Conservation (phyloP, 768 basidiomycete species). For the Flagelloscypha sp. region DNA sequence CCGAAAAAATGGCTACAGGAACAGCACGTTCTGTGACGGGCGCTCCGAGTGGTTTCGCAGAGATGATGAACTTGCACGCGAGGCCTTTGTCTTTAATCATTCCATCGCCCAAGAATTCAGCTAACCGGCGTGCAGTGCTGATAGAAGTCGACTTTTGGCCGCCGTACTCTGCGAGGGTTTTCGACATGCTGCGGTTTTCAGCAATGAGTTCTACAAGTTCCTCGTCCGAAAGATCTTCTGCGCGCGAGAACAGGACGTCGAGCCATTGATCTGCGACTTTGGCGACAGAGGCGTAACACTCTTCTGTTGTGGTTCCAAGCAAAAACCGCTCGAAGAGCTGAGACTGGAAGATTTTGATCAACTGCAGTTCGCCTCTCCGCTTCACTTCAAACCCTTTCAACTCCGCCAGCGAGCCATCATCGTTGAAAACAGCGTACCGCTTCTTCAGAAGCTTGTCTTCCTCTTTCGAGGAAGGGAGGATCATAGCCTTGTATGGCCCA, state of each 20-base stretch:
- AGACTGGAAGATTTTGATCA: slow-evolving; percentile 99
- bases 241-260: slow-evolving; percentile 85
- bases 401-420: slow-evolving; percentile 95
- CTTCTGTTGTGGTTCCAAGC: slow-evolving; percentile 85
- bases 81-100: slow-evolving; percentile 99
- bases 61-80: slow-evolving; percentile 98
- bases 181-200: slow-evolving; percentile 97
- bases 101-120: slow-evolving; percentile 93
- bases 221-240: slow-evolving; percentile 77
- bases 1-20: slow-evolving; percentile 95
- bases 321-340: slow-evolving; percentile 98
- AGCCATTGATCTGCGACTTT: slow-evolving; percentile 95
- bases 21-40: slow-evolving; percentile 96
- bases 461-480: slow-evolving; percentile 96
- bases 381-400: slow-evolving; percentile 99
- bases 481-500: slow-evolving; percentile 98
- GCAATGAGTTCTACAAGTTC: slow-evolving; percentile 97
- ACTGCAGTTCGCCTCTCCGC: slow-evolving; percentile 91
- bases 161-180: slow-evolving; percentile 91
- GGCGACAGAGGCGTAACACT: slow-evolving; percentile 93
- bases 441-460: slow-evolving; percentile 98
- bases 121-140: slow-evolving; percentile 88
- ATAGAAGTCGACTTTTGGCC: slow-evolving; percentile 98
- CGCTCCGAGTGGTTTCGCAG: slow-evolving; percentile 82
- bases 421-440: slow-evolving; percentile 97